Base-by-base conservation (phyloP, 257 asterid species). In the Nyctanthes arbortristis region DNA sequence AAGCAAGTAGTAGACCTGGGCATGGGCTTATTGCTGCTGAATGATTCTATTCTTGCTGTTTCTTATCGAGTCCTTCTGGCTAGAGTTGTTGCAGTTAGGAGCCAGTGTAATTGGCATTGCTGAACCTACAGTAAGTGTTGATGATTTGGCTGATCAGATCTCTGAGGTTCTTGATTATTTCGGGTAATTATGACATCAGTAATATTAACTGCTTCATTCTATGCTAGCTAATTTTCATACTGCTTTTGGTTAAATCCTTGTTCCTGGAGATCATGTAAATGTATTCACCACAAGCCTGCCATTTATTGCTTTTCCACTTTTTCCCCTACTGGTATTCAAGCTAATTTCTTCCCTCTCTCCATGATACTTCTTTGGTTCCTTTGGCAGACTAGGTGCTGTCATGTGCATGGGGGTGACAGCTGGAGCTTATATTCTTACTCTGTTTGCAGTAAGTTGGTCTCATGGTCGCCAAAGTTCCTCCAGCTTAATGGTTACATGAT, bases 331-430 rank as follows among this genome's bases (percentile, higher is more conserved):
- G 66, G 28, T 30, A 56, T 7, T 18, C 13, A 27, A 33, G 11
- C 61, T 31, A 37, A 61, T 24, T 29, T 43, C 27, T 22, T 31
- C 36, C 24, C 68, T 7, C 34, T 4, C 20, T 18, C 56, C 10
- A 49, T 37, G n/a, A 1, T 20, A 40, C 68, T 58, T 55, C 58
- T 61, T 49, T 22, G 59, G 59, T 22, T 52, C 68, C 63, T 68
- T 79, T 52, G 70, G 35, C 87, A 94, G 99, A 60, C 93, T 94
- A 56, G 93, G 96, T 79, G 76, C 91, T 11, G 97, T 94, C 54
- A 89, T 94, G 96, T 94, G 97, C 76, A 77, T 94, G 80, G 97
- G 99, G 2, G 96, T 91, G 14, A 91, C 92, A 40, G 95, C 99
- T 75, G 99, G 99, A 69, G 95, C 99, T 70, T 91, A 94, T 82